Evolutionary conservation across 306 rosid genomes (phyloP), one percentile per base, ranked within the genome.

Genomic region (Leucaena leucocephala): DNA sequence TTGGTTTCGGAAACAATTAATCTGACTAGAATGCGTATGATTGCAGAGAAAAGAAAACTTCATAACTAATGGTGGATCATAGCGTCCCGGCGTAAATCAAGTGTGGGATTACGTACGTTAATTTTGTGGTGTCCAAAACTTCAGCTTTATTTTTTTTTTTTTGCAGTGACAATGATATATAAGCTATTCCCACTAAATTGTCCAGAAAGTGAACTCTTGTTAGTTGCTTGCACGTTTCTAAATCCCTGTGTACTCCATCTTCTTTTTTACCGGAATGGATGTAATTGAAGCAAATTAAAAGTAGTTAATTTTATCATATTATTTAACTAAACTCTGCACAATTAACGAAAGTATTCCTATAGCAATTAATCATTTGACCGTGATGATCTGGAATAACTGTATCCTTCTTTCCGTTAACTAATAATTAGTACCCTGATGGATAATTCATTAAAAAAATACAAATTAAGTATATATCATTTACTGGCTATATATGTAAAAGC

Each of bases 181-280:
- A 17, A 11, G 7, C n/a, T 19, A 68, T 68, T 68, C 55, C 54
- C 73, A 43, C 73, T 68, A 68, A 19, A 21, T 44, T 68, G 38
- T 21, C 6, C 36, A 21, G 55, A 44, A 68, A 68, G 52, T 19
- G n/a, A 68, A 22, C 38, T n/a, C 72, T 68, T 19, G 4, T 68
- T 19, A 10, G 14, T 68, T 68, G 73, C 55, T 43, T 68, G 73
- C 43, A 68, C 55, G 73, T 43, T 44, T 68, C 38, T 5, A 43
- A 68, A 68, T 68, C 39, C 7, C 5, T 3, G 10, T 11, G 55
- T 21, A 68, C n/a, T 12, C 35, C 13, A 55, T 55, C 34, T 3
- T 43, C 6, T 67, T 39, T 66, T 40, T n/a, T 40, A 0, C 6
- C 1, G 50, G 22, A 42, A 42, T 11, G 35, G 55, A 68, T 68